Evolutionary conservation across 352 stramenopile species (phyloP).

Genomic region (Phytophthora meadii): DNA sequence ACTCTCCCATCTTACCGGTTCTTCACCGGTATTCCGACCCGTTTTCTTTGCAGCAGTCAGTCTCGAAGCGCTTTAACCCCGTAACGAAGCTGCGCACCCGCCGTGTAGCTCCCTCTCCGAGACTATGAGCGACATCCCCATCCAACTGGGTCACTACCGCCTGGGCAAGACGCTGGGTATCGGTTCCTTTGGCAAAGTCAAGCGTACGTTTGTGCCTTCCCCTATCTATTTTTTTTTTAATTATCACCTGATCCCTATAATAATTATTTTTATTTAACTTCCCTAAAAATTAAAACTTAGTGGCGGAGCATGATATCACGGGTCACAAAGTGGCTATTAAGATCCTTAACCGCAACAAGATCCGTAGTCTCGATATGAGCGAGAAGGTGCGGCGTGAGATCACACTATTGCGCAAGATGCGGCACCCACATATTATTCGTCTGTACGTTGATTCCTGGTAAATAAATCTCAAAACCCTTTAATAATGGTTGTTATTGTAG

Average conservation of each 20-base stretch:
- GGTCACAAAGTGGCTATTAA: conserved; percentile 99
- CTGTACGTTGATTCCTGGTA: conserved; percentile 73
- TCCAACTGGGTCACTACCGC: conserved; percentile 98
- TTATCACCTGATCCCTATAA: too few relatives aligned
- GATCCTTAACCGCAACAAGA: conserved; percentile 99
- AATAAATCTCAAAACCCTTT: background rate
- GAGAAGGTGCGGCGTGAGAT: conserved; percentile 99
- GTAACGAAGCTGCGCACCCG: conserved; percentile 4
- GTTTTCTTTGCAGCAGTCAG: conserved; percentile 14
- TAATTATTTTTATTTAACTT: too few relatives aligned
- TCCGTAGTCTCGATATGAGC: conserved; percentile 98
- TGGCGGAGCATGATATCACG: conserved; percentile 98
- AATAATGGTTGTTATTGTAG: conserved; percentile 38
- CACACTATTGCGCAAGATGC: conserved; percentile 98
- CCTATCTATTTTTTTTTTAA: too few relatives aligned
- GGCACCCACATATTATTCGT: conserved; percentile 99
- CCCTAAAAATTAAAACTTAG: conserved; percentile 37
- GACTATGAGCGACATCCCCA: conserved; percentile 86
- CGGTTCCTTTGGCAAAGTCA: conserved; percentile 99
- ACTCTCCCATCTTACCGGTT: background rate
- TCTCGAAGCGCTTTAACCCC: conserved; percentile 3
- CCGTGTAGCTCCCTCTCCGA: conserved; percentile 1
- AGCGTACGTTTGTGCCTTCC: conserved; percentile 68
- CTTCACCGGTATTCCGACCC: background rate
- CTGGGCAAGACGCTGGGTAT: conserved; percentile 99